A percentile compares a stretch with the other conserved stretches of the same genome.
Evolutionary conservation across 228 moss, liverwort and hornwort species (phyloP).

Genomic region (Sphagnum fallax): DNA sequence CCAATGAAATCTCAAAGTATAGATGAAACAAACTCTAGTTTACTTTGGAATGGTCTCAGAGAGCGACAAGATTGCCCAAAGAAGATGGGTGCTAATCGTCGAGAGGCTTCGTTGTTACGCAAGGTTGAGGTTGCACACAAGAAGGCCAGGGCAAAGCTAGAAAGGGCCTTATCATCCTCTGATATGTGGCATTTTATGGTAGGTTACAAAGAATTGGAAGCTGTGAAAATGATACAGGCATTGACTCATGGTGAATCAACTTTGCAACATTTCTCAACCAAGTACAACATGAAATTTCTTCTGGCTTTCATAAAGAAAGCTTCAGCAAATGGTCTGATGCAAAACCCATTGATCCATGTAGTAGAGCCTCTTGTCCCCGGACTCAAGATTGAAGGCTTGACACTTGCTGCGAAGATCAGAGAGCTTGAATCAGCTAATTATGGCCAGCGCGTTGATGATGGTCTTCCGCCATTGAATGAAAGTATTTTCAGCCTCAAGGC

Average conservation of each 20-base stretch:
- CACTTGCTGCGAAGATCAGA: conserved; percentile 32
- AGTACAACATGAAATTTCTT: conserved; percentile 29
- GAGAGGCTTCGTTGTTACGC: background rate
- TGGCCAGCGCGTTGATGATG: background rate
- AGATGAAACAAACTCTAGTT: background rate
- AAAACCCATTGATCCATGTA: conserved; percentile 12
- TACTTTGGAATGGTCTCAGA: too few species aligned
- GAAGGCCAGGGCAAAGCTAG: conserved; percentile 9
- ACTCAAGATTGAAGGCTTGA: conserved; percentile 54
- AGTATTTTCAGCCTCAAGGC: conserved; percentile 26
- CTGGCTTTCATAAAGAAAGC: conserved; percentile 25
- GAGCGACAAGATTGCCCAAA: background rate
- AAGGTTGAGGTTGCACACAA: background rate
- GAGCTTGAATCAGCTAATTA: background rate
- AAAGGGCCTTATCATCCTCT: conserved; percentile 14
- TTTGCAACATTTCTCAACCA: conserved; percentile 31
- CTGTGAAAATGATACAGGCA: conserved; percentile 18
- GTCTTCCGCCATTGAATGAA: background rate
- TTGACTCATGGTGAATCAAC: conserved; percentile 9
- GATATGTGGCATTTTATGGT: conserved; percentile 58
- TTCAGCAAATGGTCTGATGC: conserved; percentile 21
- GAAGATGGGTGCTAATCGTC: background rate
- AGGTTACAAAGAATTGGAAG: conserved; percentile 24
- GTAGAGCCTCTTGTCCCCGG: conserved; percentile 37
- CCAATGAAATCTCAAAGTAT: background rate